Conservation (phyloP, 2,329 filamentous ascomycete genomes). For the Diaporthe capsici region DNA sequence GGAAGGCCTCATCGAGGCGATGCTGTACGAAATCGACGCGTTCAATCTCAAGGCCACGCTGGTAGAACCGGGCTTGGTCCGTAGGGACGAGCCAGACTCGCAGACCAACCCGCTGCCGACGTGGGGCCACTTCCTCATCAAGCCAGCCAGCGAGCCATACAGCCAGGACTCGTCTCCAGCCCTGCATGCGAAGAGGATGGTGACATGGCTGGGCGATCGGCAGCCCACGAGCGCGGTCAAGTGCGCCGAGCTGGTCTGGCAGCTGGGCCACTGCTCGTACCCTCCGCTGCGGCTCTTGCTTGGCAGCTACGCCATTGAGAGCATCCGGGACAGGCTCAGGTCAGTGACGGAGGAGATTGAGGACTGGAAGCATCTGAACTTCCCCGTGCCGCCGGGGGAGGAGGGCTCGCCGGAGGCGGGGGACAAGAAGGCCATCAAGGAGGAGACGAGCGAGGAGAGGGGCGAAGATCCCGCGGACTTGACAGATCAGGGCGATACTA, state of each 20-base stretch:
- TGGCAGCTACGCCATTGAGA: slow-evolving; percentile 95
- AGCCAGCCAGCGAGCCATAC: slow-evolving; percentile 87
- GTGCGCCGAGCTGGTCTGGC: slow-evolving; percentile 93
- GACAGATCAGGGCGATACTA: slow-evolving; percentile 40
- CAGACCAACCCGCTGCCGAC: slow-evolving; percentile 74
- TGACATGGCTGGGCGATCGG: slow-evolving; percentile 93
- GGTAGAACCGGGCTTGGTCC: slow-evolving; percentile 90
- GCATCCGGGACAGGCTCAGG: slow-evolving; percentile 88
- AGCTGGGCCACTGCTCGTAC: slow-evolving; percentile 94
- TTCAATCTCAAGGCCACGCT: slow-evolving; percentile 96
- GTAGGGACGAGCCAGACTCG: slow-evolving; percentile 83
- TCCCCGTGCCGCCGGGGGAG: slow-evolving; percentile 62
- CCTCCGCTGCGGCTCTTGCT: slow-evolving; percentile 89
- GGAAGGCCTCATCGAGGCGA: slow-evolving; percentile 94
- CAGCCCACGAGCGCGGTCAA: slow-evolving; percentile 95
- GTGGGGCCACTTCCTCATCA: slow-evolving; percentile 94
- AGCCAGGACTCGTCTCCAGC: slow-evolving; percentile 83
- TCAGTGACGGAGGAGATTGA: slow-evolving; percentile 96
- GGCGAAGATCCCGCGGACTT: slow-evolving; percentile 41
- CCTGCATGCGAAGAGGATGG: slow-evolving; percentile 88
- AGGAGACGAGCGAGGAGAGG: slow-evolving; percentile 49
- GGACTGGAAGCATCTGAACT: slow-evolving; percentile 91
- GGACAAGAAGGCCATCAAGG: slow-evolving; percentile 50
- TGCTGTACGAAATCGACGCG: slow-evolving; percentile 93
- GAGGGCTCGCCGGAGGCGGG: slow-evolving; percentile 43